Base-by-base conservation (phyloP, 192 early-diverging fungal species). In the Mortierella hygrophila region DNA sequence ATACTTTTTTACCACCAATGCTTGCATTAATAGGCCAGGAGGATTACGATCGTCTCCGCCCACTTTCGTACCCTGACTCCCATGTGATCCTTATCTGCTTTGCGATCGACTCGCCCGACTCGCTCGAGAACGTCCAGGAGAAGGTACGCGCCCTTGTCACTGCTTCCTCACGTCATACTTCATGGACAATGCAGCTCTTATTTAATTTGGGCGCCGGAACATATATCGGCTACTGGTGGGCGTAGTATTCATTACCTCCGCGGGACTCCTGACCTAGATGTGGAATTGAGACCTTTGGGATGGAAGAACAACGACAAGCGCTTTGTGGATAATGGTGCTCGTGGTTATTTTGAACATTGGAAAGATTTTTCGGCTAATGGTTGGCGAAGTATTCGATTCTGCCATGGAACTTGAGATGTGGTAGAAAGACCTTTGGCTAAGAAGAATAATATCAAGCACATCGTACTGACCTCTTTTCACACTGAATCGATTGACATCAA, bases 31-130 rank as follows among this genome's bases (percentile, higher is more conserved):
- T 87, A 90, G 97, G 94, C 38, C 97, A 98, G 81, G 97, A 98
- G 91, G 98, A 99, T 88, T 98, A 98, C 77, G 97, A 98, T 91
- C 95, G 97, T 77, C 90, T 99, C 83, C 94, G 97, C 63, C 94
- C 96, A 21, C 90, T 98, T 80, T 97, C 96, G 40, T 99, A 99
- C 85, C 95, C 97, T 10, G 97, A 97, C 88, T 94, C 96, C 18
- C 93, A 98, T 89, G 96, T 97, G 74, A 95, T 99, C 79, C 90
- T 99, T 77, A 96, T 99, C 81, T 97, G 96, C 90, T 99, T 98
- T 87, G 93, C 96, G 60, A 92, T 98, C 72, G 96, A 95, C 80
- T 94, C 95, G 40, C 93, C 93, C 52, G 93, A 94, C 82, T 95
- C 94, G 41, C 93, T 96, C 73, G 95, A 97, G 55, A 98, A 97